These are phyloP conservation scores for Helotiales sp. DNA, from an alignment of 2,329 filamentous ascomycete species.

Conservation along the genomic window DNA sequence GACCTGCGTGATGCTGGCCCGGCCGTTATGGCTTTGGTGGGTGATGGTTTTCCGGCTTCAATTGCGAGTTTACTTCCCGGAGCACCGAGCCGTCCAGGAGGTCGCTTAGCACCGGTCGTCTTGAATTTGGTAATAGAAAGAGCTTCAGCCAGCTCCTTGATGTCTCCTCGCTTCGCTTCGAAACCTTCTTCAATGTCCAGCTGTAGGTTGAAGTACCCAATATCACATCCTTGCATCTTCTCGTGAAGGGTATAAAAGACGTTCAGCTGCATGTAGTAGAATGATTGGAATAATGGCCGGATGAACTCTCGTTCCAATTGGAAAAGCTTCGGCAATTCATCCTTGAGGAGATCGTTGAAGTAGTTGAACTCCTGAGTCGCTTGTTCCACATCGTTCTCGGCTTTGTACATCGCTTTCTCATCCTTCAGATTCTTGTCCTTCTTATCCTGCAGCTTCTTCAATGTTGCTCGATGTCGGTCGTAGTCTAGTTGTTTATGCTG, in stretches of 20 bases:
- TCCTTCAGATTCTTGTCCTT: constrained; percentile 96
- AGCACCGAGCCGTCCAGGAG: constrained; percentile 29
- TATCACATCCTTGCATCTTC: constrained; percentile 95
- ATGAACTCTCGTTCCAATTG: constrained; percentile 91
- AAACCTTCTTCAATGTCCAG: constrained; percentile 92
- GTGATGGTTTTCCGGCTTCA: constrained; percentile 37
- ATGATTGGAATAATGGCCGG: constrained; percentile 93
- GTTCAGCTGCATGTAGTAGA: constrained; percentile 99
- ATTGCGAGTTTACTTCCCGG: constrained; percentile 27
- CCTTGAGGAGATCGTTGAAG: constrained; percentile 96
- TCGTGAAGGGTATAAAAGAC: constrained; percentile 98
- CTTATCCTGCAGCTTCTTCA: constrained; percentile 97
- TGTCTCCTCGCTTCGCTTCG: constrained; percentile 81
- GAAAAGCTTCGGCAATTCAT: constrained; percentile 92
- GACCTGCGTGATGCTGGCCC: constrained; percentile 37
- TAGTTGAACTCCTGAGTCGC: constrained; percentile 96
- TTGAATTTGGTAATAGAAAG: constrained; percentile 90
- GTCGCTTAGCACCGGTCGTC: constrained; percentile 69
- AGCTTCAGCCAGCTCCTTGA: constrained; percentile 80
- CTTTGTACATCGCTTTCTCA: constrained; percentile 95
- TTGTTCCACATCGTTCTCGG: constrained; percentile 86
- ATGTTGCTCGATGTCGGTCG: constrained; percentile 76
- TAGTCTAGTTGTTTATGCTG: constrained; percentile 98
- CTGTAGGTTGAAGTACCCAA: constrained; percentile 94
- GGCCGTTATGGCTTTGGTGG: constrained; percentile 28